These are phyloP conservation scores for Penicillium canariense DNA, from an alignment of 495 filamentous ascomycete species.

Conservation along the genomic window DNA sequence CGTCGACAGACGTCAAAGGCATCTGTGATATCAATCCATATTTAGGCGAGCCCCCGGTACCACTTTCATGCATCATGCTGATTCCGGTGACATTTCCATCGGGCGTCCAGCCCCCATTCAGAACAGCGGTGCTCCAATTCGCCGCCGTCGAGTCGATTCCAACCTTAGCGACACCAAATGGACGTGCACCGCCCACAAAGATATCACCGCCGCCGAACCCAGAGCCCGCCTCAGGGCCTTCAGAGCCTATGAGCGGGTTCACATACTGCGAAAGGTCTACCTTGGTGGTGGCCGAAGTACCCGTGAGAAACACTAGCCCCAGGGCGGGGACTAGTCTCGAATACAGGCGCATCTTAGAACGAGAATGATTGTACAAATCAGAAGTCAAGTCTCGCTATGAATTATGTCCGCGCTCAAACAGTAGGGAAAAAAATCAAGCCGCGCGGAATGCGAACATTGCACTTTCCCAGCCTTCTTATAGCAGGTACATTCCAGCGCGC, in stretches of 20 bases:
- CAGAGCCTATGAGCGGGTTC: slow-evolving; percentile 38
- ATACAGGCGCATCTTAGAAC: not conserved
- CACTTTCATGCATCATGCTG: slow-evolving; percentile 67
- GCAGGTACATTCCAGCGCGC: slow-evolving; percentile 6
- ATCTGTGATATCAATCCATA: slow-evolving; percentile 68
- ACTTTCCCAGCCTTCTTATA: slow-evolving; percentile 4
- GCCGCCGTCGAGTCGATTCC: slow-evolving; percentile 58
- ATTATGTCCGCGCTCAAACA: not conserved
- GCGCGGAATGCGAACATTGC: not conserved
- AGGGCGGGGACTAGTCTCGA: not conserved
- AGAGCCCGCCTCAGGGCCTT: slow-evolving; percentile 32
- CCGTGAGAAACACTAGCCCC: not conserved
- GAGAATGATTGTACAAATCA: not conserved
- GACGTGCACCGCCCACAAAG: slow-evolving; percentile 62
- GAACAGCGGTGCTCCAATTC: slow-evolving; percentile 48
- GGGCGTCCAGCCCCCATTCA: slow-evolving; percentile 58
- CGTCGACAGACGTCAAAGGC: slow-evolving; percentile 42
- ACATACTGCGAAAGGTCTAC: slow-evolving; percentile 49
- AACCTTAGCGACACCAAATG: slow-evolving; percentile 66
- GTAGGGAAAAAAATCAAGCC: not conserved
- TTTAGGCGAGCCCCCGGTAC: slow-evolving; percentile 67
- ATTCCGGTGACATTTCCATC: slow-evolving; percentile 62
- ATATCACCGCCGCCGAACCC: slow-evolving; percentile 59
- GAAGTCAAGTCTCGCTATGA: not conserved
- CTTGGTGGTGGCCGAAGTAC: slow-evolving; percentile 2